phyloP scores from a whole-genome alignment of 208 protist genomes.

The Plasmodiophora brassicae region DNA sequence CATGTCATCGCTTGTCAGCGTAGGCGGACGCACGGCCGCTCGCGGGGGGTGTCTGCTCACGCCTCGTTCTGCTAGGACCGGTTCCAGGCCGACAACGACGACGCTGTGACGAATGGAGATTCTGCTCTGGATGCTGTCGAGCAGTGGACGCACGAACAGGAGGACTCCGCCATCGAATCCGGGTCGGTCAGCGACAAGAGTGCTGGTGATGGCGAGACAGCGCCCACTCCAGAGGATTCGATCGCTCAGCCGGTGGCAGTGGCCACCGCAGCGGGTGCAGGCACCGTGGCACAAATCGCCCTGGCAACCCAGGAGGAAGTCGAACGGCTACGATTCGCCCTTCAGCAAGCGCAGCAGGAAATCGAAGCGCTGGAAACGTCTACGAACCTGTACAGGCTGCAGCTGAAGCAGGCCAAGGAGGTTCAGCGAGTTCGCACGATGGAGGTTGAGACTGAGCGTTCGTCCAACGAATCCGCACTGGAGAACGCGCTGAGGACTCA shows the following conservation, averaged over 20 bases:
- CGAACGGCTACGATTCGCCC: not conserved
- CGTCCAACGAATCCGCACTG: not conserved
- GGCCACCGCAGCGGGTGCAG: not conserved
- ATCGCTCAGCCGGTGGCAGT: too few species aligned
- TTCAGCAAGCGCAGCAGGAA: not conserved
- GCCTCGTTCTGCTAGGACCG: not conserved
- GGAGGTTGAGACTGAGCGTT: not conserved
- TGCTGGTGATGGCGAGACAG: not conserved
- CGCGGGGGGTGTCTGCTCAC: too few species aligned
- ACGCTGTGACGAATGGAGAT: not conserved
- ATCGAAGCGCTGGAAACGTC: constrained; percentile 27
- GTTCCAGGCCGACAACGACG: not conserved
- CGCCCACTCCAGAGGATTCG: not conserved
- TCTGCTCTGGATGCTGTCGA: constrained; percentile 11
- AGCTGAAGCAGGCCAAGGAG: constrained; percentile 23
- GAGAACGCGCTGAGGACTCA: not conserved
- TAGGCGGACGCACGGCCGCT: too few species aligned
- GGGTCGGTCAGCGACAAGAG: too few species aligned
- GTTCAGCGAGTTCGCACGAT: not conserved
- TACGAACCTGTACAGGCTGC: not conserved
- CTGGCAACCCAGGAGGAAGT: not conserved
- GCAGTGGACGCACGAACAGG: constrained; percentile 7
- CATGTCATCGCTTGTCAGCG: not conserved
- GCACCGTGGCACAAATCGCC: not conserved
- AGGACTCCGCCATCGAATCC: not conserved